phyloP scores from a whole-genome alignment of 306 rosid species.

The Geum urbanum region DNA sequence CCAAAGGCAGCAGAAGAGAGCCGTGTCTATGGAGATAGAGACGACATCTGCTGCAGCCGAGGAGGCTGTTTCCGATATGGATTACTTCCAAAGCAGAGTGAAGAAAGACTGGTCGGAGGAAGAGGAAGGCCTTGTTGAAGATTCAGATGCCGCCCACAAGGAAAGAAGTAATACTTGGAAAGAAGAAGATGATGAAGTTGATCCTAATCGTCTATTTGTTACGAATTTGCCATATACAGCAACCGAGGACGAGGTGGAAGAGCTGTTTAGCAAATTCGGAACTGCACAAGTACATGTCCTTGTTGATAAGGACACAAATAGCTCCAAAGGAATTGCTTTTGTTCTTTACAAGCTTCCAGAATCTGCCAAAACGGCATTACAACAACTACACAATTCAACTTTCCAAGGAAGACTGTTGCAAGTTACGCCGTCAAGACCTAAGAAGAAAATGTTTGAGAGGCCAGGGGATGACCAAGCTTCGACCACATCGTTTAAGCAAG shows the following conservation, averaged over 20 bases:
- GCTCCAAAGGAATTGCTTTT: conserved; percentile 74
- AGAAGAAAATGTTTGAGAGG: no score
- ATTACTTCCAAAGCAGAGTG: conserved; percentile 79
- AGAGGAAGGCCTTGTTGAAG: conserved; percentile 17
- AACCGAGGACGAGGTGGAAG: conserved; percentile 82
- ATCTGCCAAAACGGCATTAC: conserved; percentile 63
- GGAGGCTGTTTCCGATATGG: conserved; percentile 59
- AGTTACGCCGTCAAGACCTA: conserved; percentile 70
- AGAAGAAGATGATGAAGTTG: conserved; percentile 44
- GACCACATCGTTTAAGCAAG: conserved; percentile 61
- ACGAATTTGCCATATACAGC: conserved; percentile 83
- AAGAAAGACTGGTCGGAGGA: conserved; percentile 59
- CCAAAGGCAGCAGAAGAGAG: neutral
- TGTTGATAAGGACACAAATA: conserved; percentile 71
- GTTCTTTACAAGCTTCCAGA: conserved; percentile 50
- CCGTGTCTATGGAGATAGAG: conserved; percentile 5
- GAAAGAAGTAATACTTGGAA: conserved; percentile 33
- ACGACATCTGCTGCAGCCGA: conserved; percentile 33
- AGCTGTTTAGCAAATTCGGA: conserved; percentile 60
- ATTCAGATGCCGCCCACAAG: conserved; percentile 20
- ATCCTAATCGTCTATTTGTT: conserved; percentile 68
- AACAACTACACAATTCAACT: conserved; percentile 64
- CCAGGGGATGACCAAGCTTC: no score
- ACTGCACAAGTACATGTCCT: conserved; percentile 68
- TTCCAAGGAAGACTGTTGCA: conserved; percentile 95